These are phyloP conservation scores for Chaetomium globosum DNA, from an alignment of 2,329 filamentous ascomycete genomes.

Conservation along the genomic window DNA sequence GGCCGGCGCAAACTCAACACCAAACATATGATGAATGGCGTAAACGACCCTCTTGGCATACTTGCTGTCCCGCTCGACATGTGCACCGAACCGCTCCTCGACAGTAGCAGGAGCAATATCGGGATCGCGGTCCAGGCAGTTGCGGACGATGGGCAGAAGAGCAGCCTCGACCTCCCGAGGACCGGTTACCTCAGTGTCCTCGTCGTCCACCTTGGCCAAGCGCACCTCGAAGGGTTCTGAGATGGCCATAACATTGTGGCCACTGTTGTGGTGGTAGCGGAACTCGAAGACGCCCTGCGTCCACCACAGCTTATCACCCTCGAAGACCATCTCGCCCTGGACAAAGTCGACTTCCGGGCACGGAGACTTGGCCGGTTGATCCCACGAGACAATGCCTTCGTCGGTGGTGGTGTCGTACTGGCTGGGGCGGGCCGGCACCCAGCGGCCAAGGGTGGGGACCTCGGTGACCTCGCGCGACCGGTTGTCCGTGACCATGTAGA, in stretches of 20 bases:
- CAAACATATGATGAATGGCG: conserved; percentile 94
- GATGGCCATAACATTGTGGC: conserved; percentile 91
- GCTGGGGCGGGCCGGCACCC: conserved; percentile 78
- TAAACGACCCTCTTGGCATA: conserved; percentile 90
- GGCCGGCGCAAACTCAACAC: conserved; percentile 89
- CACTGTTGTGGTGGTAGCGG: conserved; percentile 91
- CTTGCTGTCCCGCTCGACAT: conserved; percentile 85
- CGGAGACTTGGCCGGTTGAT: conserved; percentile 57
- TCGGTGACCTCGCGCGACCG: conserved; percentile 80
- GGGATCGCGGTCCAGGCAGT: conserved; percentile 89
- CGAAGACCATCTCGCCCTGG: conserved; percentile 81
- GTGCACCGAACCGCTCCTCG: conserved; percentile 80
- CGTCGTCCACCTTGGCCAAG: conserved; percentile 76
- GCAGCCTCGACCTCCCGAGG: conserved; percentile 68
- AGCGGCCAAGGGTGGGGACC: conserved; percentile 82
- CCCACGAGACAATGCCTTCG: conserved; percentile 71
- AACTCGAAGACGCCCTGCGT: conserved; percentile 95
- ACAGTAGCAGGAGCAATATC: conserved; percentile 81
- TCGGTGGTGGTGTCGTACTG: conserved; percentile 77
- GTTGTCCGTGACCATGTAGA: conserved; percentile 97
- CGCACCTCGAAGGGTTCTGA: conserved; percentile 91
- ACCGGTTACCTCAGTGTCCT: conserved; percentile 61
- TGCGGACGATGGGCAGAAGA: conserved; percentile 80
- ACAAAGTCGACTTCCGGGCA: conserved; percentile 59
- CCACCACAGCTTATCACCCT: conserved; percentile 96